Base-by-base conservation (phyloP, 495 filamentous ascomycete genomes). In the Emericellopsis terricola region DNA sequence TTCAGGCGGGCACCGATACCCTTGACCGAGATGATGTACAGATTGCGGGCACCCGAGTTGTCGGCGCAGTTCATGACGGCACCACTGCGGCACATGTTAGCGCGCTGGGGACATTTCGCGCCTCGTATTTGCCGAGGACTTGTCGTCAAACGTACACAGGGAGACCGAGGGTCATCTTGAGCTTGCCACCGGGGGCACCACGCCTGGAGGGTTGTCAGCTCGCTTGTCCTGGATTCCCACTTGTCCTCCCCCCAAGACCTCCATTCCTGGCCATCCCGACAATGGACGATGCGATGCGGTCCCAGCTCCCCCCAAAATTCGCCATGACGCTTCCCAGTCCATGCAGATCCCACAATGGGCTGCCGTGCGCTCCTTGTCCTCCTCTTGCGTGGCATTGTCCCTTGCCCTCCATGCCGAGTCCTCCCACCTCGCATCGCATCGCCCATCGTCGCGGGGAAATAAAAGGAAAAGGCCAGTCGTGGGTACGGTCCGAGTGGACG, bases 1-100 rank as follows among this genome's bases (percentile, higher is more conserved):
- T 99, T 99, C 42, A 99, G 80, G 45, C 89, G 84, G 44, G 89
- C 91, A 71, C 89, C 91, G 54, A 89, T 85, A 69, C 89, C 89
- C 72, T 89, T 92, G 62, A 99, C 91, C 57, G 91, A 89, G 68
- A 99, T 96, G 75, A 99, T 94, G 81, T 96, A 99, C 43, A 99
- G 73, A 66, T 96, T 96, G 45, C 89, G 84, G 42, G 89, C 89
- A 59, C 91, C 89, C 52, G 81, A 91, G 77, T 96, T 93, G 70
- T 97, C 89, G 62, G 73, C 77, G 80, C 82, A 93, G 69, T 86
- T 89, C 74, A 87, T 81, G 51, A 93, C 83, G 51, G 86, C 85
- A 57, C 85, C 85, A 59, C 85, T 94, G 51, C 64, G 40, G 24
- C 39, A 37, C 20, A 2, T 4, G 31, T 33, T 18, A 33, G 31